phyloP scores from a whole-genome alignment of 139 green algal genomes.

The Mychonastes homosphaera region DNA sequence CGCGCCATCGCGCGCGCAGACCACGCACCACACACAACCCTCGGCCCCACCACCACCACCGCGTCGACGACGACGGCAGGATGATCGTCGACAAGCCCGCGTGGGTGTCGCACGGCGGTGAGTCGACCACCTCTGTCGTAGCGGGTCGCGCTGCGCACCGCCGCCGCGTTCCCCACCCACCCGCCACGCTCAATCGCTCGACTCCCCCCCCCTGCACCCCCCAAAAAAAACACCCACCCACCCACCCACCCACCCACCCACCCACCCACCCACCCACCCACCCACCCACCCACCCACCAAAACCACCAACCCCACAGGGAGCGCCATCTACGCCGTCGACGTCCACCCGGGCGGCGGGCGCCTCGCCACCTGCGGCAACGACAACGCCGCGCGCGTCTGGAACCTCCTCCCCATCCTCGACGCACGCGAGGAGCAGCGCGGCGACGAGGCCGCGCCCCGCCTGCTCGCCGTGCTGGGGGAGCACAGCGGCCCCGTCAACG shows the following conservation, averaged over 20 bases:
- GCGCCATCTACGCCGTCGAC: conserved; percentile 57
- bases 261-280: not conserved
- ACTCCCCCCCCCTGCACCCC: not conserved
- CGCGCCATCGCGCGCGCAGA: too few relatives aligned
- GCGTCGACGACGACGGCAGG: too few relatives aligned
- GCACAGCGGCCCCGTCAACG: conserved; percentile 61
- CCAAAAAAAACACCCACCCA: conserved; percentile 1
- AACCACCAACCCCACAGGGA: too few relatives aligned
- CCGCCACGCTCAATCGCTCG: not conserved
- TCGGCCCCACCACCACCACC: too few relatives aligned
- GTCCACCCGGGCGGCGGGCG: conserved; percentile 42
- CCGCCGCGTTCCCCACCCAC: not conserved
- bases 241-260: not conserved
- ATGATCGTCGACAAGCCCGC: conserved; percentile 43
- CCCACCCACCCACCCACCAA: conserved; percentile 12
- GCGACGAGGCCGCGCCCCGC: conserved; percentile 30
- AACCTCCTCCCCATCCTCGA: conserved; percentile 49
- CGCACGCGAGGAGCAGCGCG: conserved; percentile 35
- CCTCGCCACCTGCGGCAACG: conserved; percentile 59
- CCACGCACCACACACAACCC: too few relatives aligned
- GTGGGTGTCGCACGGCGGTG: conserved; percentile 43
- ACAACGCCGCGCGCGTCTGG: conserved; percentile 66
- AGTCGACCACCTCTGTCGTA: not conserved
- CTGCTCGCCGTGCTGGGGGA: conserved; percentile 68
- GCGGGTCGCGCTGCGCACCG: too few relatives aligned